Conservation (phyloP, 2,329 filamentous ascomycete species). For the Coleophoma cylindrospora region DNA sequence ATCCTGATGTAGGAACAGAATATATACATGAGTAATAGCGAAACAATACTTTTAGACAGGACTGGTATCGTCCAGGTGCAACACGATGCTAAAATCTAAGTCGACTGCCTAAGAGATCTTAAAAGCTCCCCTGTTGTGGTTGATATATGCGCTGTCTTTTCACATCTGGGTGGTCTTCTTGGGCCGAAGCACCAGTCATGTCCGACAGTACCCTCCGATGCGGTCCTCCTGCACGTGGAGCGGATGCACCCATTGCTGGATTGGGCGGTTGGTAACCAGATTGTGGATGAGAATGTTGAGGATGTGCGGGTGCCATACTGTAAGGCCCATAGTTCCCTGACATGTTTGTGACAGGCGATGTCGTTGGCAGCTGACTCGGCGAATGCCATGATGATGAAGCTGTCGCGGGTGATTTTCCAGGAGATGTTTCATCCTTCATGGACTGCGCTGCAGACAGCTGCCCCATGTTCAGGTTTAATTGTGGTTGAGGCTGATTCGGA, state of each 20-base stretch:
- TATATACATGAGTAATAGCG: no score
- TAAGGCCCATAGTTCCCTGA: conserved; percentile 19
- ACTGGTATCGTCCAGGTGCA: background rate
- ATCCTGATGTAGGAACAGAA: no score
- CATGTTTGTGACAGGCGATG: conserved; percentile 19
- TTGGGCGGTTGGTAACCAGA: conserved; percentile 9
- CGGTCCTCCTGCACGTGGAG: conserved; percentile 11
- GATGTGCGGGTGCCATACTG: conserved; percentile 22
- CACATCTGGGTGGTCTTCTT: conserved; percentile 20
- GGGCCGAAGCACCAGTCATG: conserved; percentile 14
- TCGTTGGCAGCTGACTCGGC: conserved; percentile 22
- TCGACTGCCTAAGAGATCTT: background rate
- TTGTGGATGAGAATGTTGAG: conserved; percentile 13
- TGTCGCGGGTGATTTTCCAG: conserved; percentile 26
- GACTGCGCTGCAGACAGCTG: conserved; percentile 21
- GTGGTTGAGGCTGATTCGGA: conserved; percentile 15
- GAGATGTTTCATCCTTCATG: conserved; percentile 26
- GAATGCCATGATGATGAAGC: conserved; percentile 26
- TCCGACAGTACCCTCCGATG: conserved; percentile 25
- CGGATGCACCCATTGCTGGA: conserved; percentile 9
- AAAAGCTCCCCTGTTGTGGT: conserved; percentile 13
- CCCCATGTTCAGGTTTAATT: conserved; percentile 22
- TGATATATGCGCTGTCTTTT: conserved; percentile 27
- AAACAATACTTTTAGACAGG: no score
- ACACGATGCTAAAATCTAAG: background rate